A percentile compares a stretch with the other conserved stretches of the same genome.
These are phyloP conservation scores for Pleurozium schreberi DNA, from an alignment of 225 moss, liverwort and hornwort genomes.

Conservation along the genomic window DNA sequence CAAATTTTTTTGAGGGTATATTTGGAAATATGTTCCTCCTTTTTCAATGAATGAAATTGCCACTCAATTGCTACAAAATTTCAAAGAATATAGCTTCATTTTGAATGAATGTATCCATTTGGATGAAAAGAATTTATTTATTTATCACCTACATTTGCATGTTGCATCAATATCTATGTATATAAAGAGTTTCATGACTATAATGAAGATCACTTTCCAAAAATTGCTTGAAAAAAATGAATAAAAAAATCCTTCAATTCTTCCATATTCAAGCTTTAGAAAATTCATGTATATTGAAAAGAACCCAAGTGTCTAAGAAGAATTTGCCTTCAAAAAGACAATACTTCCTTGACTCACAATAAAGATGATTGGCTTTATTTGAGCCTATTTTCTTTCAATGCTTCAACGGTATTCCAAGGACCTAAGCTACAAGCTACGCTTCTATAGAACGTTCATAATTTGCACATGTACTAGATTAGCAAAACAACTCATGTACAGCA, in stretches of 20 bases:
- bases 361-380: neutral
- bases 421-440: too few species aligned
- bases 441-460: too few species aligned
- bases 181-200: neutral
- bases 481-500: neutral
- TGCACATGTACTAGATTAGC: neutral
- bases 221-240: neutral
- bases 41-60: neutral
- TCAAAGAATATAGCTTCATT: neutral
- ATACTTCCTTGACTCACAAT: neutral
- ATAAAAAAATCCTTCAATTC: fast-evolving
- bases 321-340: neutral
- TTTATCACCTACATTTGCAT: neutral
- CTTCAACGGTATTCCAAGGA: too few species aligned
- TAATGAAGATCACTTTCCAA: fast-evolving
- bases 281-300: neutral
- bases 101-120: neutral
- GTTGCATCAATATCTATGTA: neutral
- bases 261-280: neutral
- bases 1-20: neutral
- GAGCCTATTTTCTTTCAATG: fast-evolving
- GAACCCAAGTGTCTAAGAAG: neutral
- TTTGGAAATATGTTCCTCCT: fast-evolving
- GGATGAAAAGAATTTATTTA: too few species aligned
- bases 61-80: neutral